Conservation (phyloP, 2,329 filamentous ascomycete species). For the Venturia carpophila region DNA sequence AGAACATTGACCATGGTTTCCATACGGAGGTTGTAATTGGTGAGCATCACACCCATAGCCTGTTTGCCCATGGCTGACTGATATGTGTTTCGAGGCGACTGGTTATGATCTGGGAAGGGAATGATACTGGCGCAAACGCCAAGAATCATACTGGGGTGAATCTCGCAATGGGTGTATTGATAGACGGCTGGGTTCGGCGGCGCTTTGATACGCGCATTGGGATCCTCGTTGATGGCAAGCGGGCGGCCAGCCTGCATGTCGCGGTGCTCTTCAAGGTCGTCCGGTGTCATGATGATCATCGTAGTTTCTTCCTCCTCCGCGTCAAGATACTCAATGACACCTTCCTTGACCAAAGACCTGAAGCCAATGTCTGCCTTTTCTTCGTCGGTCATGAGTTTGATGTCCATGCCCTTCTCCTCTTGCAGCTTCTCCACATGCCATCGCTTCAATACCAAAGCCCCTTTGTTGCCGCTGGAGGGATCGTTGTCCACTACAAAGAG, state of each 20-base stretch:
- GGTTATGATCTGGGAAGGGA: slow-evolving; percentile 96
- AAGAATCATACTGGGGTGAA: slow-evolving; percentile 97
- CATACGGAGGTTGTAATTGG: slow-evolving; percentile 95
- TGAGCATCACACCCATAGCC: slow-evolving; percentile 98
- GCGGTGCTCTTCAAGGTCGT: slow-evolving; percentile 66
- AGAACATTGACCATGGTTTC: slow-evolving; percentile 99
- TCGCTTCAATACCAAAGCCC: slow-evolving; percentile 73
- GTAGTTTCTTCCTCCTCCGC: slow-evolving; percentile 97
- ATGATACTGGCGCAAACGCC: slow-evolving; percentile 99
- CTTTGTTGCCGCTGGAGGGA: slow-evolving; percentile 62
- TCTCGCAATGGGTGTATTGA: slow-evolving; percentile 96
- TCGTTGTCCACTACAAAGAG: slow-evolving; percentile 91
- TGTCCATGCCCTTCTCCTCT: slow-evolving; percentile 57
- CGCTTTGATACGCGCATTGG: slow-evolving; percentile 81
- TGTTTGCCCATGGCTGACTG: slow-evolving; percentile 99
- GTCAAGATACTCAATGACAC: slow-evolving; percentile 91
- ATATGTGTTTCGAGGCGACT: slow-evolving; percentile 97
- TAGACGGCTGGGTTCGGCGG: slow-evolving; percentile 80
- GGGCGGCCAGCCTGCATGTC: slow-evolving; percentile 29
- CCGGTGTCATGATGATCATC: slow-evolving; percentile 99
- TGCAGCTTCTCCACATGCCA: slow-evolving; percentile 73
- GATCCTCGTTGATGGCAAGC: slow-evolving; percentile 47
- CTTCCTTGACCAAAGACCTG: slow-evolving; percentile 74
- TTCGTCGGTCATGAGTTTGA: slow-evolving; percentile 49
- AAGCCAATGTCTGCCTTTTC: slow-evolving; percentile 60